Percentiles rank a stretch among this genome's conserved stretches.
Conservation (phyloP, 192 early-diverging fungal species). For the Linnemannia exigua region DNA sequence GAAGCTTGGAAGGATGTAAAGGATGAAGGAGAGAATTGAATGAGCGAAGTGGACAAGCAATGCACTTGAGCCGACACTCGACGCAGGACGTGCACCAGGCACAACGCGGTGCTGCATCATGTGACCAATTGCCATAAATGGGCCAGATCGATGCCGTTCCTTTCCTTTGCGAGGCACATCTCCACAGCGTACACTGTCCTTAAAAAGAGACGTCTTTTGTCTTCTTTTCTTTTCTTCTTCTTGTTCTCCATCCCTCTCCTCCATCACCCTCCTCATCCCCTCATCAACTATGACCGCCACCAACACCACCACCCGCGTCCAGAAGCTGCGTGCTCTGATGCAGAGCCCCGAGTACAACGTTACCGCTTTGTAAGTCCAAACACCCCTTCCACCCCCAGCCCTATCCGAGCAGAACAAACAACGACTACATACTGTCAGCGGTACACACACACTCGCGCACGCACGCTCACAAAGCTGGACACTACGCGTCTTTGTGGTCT, state of each 20-base stretch:
- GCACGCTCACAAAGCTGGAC: too few relatives aligned
- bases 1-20: background rate
- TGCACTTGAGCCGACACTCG: background rate
- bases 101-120: background rate
- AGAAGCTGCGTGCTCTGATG: slow-evolving; percentile 75
- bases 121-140: background rate
- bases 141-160: background rate
- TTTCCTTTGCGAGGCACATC: too few relatives aligned
- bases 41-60: background rate
- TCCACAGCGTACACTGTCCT: background rate
- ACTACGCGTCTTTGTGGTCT: too few relatives aligned
- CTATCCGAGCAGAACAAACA: too few relatives aligned
- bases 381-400: too few relatives aligned
- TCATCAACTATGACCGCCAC: slow-evolving; percentile 40
- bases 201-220: background rate
- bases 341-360: slow-evolving; percentile 64
- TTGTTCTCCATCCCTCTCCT: background rate
- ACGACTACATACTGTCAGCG: background rate
- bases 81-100: too few relatives aligned
- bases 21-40: background rate
- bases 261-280: background rate
- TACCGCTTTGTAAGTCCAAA: slow-evolving; percentile 60
- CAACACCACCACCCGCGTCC: slow-evolving; percentile 68
- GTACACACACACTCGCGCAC: too few relatives aligned
- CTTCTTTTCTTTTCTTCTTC: slow-evolving; percentile 4